phyloP scores from a whole-genome alignment of 2,329 filamentous ascomycete genomes.

The Celoporthe dispersa region DNA sequence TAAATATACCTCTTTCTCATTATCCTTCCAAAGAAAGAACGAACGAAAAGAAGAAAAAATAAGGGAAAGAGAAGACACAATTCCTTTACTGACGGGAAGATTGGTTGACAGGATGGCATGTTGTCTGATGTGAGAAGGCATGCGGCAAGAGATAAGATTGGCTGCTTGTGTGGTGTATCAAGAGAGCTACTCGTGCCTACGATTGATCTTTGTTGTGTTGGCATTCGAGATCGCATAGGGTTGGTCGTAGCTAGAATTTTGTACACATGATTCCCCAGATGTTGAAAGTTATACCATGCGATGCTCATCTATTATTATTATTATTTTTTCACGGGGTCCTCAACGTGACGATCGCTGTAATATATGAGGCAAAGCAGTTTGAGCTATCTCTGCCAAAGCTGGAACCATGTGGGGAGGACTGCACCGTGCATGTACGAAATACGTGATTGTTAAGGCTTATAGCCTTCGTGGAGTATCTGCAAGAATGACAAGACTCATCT shows the following conservation, averaged over 20 bases:
- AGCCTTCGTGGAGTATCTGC: background rate
- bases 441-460: background rate
- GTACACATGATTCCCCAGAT: background rate
- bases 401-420: background rate
- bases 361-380: background rate
- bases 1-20: background rate
- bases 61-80: background rate
- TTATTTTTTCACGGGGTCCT: background rate
- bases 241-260: background rate
- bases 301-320: background rate
- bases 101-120: conserved; percentile 1
- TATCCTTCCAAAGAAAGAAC: background rate
- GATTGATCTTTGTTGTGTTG: background rate
- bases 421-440: background rate
- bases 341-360: background rate
- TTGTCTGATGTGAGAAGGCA: conserved; percentile 8
- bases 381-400: background rate
- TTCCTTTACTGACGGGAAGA: background rate
- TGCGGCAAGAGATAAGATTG: background rate
- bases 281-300: background rate
- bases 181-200: background rate
- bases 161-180: background rate
- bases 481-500: background rate
- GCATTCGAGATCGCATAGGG: background rate
- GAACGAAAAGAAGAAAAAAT: background rate